Percentiles rank a stretch among this genome's conserved stretches.
Evolutionary conservation across 805 yeast species (phyloP).

Genomic region (Metschnikowia cubensis): DNA sequence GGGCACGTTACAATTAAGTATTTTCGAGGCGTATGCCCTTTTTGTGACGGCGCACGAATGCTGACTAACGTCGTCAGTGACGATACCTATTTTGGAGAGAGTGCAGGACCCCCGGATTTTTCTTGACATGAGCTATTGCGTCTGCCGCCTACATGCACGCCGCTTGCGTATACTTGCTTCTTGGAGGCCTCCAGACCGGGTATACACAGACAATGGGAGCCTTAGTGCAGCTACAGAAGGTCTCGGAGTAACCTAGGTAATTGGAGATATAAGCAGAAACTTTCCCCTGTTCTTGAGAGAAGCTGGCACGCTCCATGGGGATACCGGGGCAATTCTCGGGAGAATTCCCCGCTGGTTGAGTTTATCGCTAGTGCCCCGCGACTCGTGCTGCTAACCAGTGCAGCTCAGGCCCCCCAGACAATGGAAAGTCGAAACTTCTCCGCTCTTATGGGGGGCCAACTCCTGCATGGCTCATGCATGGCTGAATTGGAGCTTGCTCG

Average conservation of each 20-base stretch:
- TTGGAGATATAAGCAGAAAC: background rate
- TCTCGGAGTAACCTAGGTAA: no score
- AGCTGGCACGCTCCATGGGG: background rate
- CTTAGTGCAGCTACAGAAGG: no score
- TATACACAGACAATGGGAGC: no score
- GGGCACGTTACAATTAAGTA: background rate
- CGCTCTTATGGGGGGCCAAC: background rate
- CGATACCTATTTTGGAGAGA: background rate
- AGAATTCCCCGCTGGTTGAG: background rate
- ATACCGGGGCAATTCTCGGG: background rate
- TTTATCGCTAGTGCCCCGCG: constrained; percentile 2
- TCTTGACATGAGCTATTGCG: background rate
- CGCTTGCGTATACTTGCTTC: constrained; percentile 1
- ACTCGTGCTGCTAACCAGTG: constrained; percentile 2
- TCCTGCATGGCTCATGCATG: constrained; percentile 1
- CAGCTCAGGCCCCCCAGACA: background rate
- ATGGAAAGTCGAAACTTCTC: background rate
- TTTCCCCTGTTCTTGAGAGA: background rate
- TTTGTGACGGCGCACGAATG: no score
- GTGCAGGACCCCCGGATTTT: background rate
- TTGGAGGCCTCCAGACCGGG: no score
- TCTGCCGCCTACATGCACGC: background rate
- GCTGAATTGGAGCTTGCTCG: background rate
- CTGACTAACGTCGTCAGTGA: background rate
- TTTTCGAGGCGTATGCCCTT: no score